Conservation (phyloP, 2,329 filamentous ascomycete genomes). For the Fusarium coicis region DNA sequence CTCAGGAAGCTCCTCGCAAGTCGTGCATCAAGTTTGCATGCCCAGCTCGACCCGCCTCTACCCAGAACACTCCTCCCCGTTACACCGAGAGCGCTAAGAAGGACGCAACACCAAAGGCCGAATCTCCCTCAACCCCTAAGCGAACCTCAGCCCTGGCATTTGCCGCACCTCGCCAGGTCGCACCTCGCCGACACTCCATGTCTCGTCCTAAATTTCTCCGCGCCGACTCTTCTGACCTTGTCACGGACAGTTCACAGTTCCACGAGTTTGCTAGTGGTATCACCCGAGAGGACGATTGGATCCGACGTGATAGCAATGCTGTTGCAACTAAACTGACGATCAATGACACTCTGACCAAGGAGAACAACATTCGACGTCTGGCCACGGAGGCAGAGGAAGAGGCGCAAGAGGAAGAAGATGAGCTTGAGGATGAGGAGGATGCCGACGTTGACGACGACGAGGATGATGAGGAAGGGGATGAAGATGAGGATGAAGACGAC, state of each 20-base stretch:
- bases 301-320: conserved; percentile 72
- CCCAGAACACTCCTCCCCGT: conserved; percentile 52
- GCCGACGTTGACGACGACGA: conserved; percentile 82
- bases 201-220: conserved; percentile 60
- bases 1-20: conserved; percentile 60
- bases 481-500: conserved; percentile 58
- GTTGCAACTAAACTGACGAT: conserved; percentile 81
- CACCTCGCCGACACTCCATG: conserved; percentile 39
- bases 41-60: conserved; percentile 61
- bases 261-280: conserved; percentile 92
- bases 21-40: conserved; percentile 82
- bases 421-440: conserved; percentile 79
- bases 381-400: conserved; percentile 94
- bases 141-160: conserved; percentile 39
- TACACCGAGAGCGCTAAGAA: conserved; percentile 25
- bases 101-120: conserved; percentile 30
- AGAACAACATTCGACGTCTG: conserved; percentile 86
- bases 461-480: conserved; percentile 60
- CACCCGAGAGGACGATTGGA: conserved; percentile 90
- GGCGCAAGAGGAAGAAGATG: conserved; percentile 77
- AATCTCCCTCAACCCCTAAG: conserved; percentile 49
- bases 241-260: conserved; percentile 72
- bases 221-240: conserved; percentile 61
- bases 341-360: conserved; percentile 88
- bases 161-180: conserved; percentile 42